Evolutionary conservation across 2,329 filamentous ascomycete species (phyloP), one percentile per base, ranked within the genome.

Genomic region (Gyromitra esculenta): DNA sequence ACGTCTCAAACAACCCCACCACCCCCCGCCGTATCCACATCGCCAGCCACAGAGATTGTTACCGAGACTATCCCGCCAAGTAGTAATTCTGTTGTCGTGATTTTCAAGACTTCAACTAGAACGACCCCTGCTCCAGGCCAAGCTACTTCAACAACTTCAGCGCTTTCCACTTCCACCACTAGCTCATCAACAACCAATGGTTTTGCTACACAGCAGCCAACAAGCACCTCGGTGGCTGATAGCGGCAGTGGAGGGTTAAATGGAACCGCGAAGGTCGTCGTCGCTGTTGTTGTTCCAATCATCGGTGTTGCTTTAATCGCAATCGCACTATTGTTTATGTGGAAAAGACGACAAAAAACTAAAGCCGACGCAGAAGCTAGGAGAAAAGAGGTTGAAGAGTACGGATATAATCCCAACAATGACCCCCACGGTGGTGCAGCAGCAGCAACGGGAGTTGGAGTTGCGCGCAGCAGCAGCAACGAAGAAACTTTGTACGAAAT

Each of bases 351-450:
- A 78, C 97, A 96, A 85, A 90, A 92, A 81, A 90, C 91, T 79
- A 96, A 93, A 86, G 70, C 75, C 8, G 89, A 90, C 78, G 93
- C 96, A 82, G 96, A 97, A 82, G 90, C 94, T 81, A 89, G 96
- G 65, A 89, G 94, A 79, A 97, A 97, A 85, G 96, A 99, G 84
- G 94, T 97, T 9, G 95, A 98, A 83, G 96, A 98, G 82, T 98
- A 98, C 83, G 91, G 92, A 41, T 98, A 94, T 86, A 98, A 98
- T 83, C 96, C 96, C n/a, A 98, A 98, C 84, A 91, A 94, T 76
- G 94, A 97, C 82, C 93, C 94, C 0, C 75, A 77, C 3, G 71
- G 64, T 9, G 75, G 75, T 35, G 64, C n/a, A 31, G 43, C 64
- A 1, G 78, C 78, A 5, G 85, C 85, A 9, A 83, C 88, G 11